Evolutionary conservation across 805 yeast genomes (phyloP).

Genomic region (Tetrapisispora pingtungensis): DNA sequence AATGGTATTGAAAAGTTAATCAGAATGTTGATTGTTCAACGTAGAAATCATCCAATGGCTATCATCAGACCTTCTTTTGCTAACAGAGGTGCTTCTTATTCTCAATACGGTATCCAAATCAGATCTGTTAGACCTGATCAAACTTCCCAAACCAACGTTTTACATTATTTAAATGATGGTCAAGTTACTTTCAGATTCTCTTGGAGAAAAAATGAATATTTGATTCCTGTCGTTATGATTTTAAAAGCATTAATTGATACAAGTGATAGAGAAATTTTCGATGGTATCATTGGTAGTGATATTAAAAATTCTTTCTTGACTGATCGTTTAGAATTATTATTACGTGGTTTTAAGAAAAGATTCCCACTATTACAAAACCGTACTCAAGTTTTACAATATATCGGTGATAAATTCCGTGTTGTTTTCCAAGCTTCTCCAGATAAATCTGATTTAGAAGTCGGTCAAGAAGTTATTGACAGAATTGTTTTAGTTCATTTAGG

Average conservation of each 20-base stretch:
- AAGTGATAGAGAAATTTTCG: conserved; percentile 90
- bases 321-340: conserved; percentile 89
- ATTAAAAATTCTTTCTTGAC: conserved; percentile 83
- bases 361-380: conserved; percentile 54
- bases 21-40: conserved; percentile 95
- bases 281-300: conserved; percentile 90
- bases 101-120: conserved; percentile 86
- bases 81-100: conserved; percentile 85
- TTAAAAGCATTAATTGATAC: conserved; percentile 84
- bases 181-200: conserved; percentile 93
- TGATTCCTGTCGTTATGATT: conserved; percentile 88
- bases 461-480: conserved; percentile 68
- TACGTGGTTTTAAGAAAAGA: conserved; percentile 81
- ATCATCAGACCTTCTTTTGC: conserved; percentile 88
- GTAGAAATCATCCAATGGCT: conserved; percentile 98
- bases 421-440: conserved; percentile 87
- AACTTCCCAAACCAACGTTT: conserved; percentile 94
- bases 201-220: conserved; percentile 92
- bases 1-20: conserved; percentile 95
- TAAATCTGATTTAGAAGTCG: conserved; percentile 81
- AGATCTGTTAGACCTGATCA: conserved; percentile 94
- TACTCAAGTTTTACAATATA: conserved; percentile 82
- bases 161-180: conserved; percentile 92
- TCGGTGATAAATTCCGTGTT: conserved; percentile 93
- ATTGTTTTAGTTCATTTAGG: conserved; percentile 83